Evolutionary conservation across 2,329 filamentous ascomycete genomes (phyloP), one percentile per base, ranked within the genome.

Genomic region (Cladosporium sp.): DNA sequence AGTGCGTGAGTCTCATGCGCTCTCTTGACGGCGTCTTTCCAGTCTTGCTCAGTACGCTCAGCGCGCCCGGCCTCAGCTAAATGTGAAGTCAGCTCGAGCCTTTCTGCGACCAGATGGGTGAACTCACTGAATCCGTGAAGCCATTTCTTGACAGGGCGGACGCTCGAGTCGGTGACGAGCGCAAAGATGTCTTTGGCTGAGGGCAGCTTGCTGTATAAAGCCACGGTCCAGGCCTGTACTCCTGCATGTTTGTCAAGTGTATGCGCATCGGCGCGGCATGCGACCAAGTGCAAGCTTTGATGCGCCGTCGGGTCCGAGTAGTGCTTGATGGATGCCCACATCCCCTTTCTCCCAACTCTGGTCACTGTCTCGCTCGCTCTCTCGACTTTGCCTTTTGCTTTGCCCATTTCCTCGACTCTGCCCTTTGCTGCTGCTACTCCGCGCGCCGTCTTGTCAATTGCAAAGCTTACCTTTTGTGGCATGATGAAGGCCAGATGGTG

Each of bases 101-200:
- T n/a, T 50, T 28, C 5, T 28, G 18, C 12, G 29, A 26, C 12
- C 16, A 29, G 7, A 26, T 21, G 23, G 28, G 21, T 21, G 33
- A 16, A 52, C 59, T 62, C 12, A 62, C 59, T 52, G 46, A 52
- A 52, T 21, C 31, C 14, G 29, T n/a, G 14, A 31, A 62, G 44
- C 59, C 59, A 52, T 16, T 59, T 23, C 31, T 52, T 35, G 1
- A 52, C 8, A 16, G 44, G n/a, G 5, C 12, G 35, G 44, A 52
- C 21, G n/a, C 29, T 28, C 21, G 59, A 37, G 28, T 49, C 29
- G 37, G 14, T 23, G 29, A 62, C 5, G 21, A 37, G 14, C 23
- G 26, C 37, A 12, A 55, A 1, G 31, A 55, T 2, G 4, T 14
- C 14, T 11, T 16, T 28, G 21, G 23, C 5, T 12, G 60, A 55